Evolutionary conservation across 2,329 filamentous ascomycete species (phyloP).

Genomic region (Cladosporium cucumerinum): DNA sequence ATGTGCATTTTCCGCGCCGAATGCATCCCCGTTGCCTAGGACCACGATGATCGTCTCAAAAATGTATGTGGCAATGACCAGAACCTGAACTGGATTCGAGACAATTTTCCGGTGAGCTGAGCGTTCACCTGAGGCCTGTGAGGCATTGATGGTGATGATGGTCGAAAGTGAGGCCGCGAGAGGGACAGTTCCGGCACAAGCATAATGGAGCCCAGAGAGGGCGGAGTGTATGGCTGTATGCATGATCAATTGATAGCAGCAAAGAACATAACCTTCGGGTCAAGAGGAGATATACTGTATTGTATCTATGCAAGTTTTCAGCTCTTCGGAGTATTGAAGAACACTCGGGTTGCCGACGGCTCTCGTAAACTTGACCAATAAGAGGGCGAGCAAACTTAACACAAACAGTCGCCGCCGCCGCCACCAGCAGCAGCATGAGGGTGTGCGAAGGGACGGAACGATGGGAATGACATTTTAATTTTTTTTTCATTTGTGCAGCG

Average conservation of each 20-base stretch:
- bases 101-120: neutral
- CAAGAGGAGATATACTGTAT: neutral
- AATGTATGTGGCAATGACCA: constrained; percentile 1
- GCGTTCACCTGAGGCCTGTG: neutral
- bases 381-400: neutral
- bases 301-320: constrained; percentile 3
- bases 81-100: neutral
- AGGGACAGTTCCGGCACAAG: neutral
- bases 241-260: neutral
- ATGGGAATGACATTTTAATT: neutral
- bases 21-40: constrained; percentile 37
- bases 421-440: neutral
- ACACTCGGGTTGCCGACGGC: neutral
- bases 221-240: neutral
- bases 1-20: constrained; percentile 31
- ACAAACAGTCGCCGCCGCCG: neutral
- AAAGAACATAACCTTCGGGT: neutral
- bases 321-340: neutral
- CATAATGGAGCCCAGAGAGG: constrained; percentile 8
- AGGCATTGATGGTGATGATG: neutral
- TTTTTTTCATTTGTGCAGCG: neutral
- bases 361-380: constrained; percentile 1
- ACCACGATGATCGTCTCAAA: constrained; percentile 30
- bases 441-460: neutral
- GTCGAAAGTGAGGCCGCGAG: neutral